Evolutionary conservation across 805 yeast genomes (phyloP).

Genomic region (Kuraishia floccosa): DNA sequence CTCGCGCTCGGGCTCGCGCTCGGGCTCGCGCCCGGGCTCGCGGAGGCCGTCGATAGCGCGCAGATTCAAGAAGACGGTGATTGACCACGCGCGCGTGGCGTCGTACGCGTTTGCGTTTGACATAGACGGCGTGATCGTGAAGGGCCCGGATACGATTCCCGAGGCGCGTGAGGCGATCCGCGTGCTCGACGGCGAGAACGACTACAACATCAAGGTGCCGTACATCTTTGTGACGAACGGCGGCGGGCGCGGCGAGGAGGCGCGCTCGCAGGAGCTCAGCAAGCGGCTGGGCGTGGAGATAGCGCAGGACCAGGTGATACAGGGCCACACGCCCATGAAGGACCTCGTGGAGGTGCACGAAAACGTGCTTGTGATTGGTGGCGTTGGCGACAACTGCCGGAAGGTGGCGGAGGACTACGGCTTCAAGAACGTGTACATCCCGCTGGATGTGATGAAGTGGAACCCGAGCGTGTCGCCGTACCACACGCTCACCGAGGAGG

Average conservation of each 20-base stretch:
- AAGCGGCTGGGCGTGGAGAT: constrained; percentile 48
- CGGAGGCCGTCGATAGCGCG: constrained; percentile 32
- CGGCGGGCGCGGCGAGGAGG: constrained; percentile 76
- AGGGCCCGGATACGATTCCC: constrained; percentile 78
- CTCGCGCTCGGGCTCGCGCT: constrained; percentile 11
- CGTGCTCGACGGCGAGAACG: constrained; percentile 66
- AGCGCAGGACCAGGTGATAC: constrained; percentile 72
- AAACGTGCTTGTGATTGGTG: constrained; percentile 81
- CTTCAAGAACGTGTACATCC: constrained; percentile 71
- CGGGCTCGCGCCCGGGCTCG: constrained; percentile 21
- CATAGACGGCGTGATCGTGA: constrained; percentile 82
- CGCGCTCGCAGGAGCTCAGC: constrained; percentile 62
- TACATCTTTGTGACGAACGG: constrained; percentile 86
- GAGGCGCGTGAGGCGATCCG: constrained; percentile 66
- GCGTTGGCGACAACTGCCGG: constrained; percentile 76
- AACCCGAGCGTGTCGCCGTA: constrained; percentile 81
- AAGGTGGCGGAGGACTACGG: constrained; percentile 79
- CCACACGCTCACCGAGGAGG: constrained; percentile 68
- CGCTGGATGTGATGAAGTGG: constrained; percentile 77
- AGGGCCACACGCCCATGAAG: constrained; percentile 91
- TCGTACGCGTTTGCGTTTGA: constrained; percentile 88
- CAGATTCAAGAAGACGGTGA: constrained; percentile 36
- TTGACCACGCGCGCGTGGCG: constrained; percentile 66
- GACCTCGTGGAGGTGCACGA: constrained; percentile 59
- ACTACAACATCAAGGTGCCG: constrained; percentile 69